phyloP scores from a whole-genome alignment of 208 protist species.

The Crithidia acanthocephali region DNA sequence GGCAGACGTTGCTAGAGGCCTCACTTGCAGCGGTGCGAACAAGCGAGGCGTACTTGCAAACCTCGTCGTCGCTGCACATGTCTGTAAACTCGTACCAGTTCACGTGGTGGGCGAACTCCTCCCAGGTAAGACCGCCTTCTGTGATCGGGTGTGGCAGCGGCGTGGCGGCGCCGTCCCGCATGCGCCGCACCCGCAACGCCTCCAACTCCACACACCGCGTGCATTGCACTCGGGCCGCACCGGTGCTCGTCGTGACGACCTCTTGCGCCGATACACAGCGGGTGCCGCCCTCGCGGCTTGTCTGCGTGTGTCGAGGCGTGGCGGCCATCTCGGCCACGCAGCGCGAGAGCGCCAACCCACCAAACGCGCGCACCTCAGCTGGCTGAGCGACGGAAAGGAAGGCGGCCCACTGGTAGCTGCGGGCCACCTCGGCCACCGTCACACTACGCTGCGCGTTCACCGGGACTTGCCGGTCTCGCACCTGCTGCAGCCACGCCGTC shows the following conservation, averaged over 20 bases:
- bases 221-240: constrained; percentile 34
- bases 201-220: constrained; percentile 67
- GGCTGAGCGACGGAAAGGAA: constrained; percentile 26
- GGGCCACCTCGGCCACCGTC: constrained; percentile 32
- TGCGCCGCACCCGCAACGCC: constrained; percentile 38
- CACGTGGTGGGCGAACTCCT: constrained; percentile 76
- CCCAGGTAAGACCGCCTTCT: constrained; percentile 67
- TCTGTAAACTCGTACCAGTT: constrained; percentile 75
- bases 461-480: constrained; percentile 3
- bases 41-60: constrained; percentile 44
- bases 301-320: constrained; percentile 22
- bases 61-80: constrained; percentile 60
- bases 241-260: neutral
- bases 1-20: constrained; percentile 51
- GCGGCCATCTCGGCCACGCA: constrained; percentile 18
- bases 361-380: constrained; percentile 28
- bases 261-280: constrained; percentile 6
- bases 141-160: constrained; percentile 62
- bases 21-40: constrained; percentile 44
- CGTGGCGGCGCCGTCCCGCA: constrained; percentile 45
- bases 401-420: constrained; percentile 12
- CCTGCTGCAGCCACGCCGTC: constrained; percentile 19
- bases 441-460: constrained; percentile 8
- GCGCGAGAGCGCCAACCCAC: constrained; percentile 18
- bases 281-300: neutral